Evolutionary conservation across 2,329 filamentous ascomycete genomes (phyloP).

Genomic region (Parastagonospora avenae): DNA sequence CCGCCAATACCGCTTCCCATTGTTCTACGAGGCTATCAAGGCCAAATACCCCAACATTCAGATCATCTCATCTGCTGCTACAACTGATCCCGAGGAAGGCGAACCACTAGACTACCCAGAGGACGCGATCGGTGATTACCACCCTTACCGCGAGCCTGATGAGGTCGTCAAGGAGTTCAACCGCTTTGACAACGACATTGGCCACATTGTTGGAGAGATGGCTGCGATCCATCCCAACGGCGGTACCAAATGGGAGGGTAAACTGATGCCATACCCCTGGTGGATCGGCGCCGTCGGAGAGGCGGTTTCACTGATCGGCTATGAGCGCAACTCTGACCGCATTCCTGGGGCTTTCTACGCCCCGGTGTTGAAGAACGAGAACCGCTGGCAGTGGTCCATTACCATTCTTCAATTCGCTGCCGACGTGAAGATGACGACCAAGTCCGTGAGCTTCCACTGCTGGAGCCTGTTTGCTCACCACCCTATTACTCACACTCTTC

Average conservation of each 20-base stretch:
- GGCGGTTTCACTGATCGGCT: constrained; percentile 67
- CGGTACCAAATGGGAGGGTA: constrained; percentile 29
- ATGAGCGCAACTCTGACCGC: constrained; percentile 67
- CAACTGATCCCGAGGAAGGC: constrained; percentile 30
- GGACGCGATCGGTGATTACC: constrained; percentile 44
- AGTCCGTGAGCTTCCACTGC: constrained; percentile 40
- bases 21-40: constrained; percentile 43
- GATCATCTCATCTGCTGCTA: constrained; percentile 40
- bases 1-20: constrained; percentile 39
- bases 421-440: constrained; percentile 40
- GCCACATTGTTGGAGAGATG: constrained; percentile 44
- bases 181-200: constrained; percentile 49
- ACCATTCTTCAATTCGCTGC: constrained; percentile 50
- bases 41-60: constrained; percentile 43
- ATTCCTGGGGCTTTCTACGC: constrained; percentile 56
- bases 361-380: constrained; percentile 42
- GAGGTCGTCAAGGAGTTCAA: constrained; percentile 57
- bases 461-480: constrained; percentile 50
- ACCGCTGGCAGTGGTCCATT: constrained; percentile 45
- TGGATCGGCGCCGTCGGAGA: constrained; percentile 66
- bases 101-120: constrained; percentile 19
- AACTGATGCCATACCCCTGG: constrained; percentile 33
- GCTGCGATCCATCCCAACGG: constrained; percentile 41
- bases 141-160: constrained; percentile 52
- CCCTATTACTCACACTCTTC: constrained; percentile 52